These are phyloP conservation scores for Aspergillus unguis DNA, from an alignment of 2,329 filamentous ascomycete genomes.

Conservation along the genomic window DNA sequence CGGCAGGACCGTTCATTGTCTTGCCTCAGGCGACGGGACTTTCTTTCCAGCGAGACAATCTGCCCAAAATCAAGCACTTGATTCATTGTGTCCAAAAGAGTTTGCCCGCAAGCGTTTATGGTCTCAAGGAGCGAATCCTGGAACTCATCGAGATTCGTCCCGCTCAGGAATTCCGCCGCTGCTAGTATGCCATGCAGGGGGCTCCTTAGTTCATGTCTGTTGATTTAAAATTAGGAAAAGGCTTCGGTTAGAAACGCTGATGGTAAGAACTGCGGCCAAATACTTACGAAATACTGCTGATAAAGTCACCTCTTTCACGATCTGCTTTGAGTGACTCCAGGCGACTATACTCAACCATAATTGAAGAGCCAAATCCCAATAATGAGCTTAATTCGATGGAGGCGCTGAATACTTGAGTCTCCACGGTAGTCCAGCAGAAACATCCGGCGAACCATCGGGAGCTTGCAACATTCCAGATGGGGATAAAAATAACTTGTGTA, in stretches of 20 bases:
- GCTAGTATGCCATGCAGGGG: slow-evolving; percentile 44
- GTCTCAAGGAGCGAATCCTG: slow-evolving; percentile 40
- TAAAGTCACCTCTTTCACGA: slow-evolving; percentile 44
- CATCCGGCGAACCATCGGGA: slow-evolving; percentile 48
- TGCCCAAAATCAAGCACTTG: slow-evolving; percentile 52
- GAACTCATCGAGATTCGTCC: slow-evolving; percentile 38
- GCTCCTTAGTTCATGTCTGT: slow-evolving; percentile 41
- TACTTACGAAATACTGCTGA: slow-evolving; percentile 41
- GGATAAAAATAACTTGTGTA: slow-evolving; percentile 50
- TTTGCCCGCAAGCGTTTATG: slow-evolving; percentile 42
- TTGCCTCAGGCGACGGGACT: slow-evolving; percentile 34
- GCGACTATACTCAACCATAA: slow-evolving; percentile 44
- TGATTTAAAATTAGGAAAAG: background rate
- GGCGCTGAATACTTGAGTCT: slow-evolving; percentile 37
- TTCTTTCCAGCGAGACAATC: slow-evolving; percentile 43
- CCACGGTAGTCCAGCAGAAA: slow-evolving; percentile 43
- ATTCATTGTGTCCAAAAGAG: slow-evolving; percentile 44
- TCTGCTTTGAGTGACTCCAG: slow-evolving; percentile 43
- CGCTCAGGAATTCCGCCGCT: slow-evolving; percentile 41
- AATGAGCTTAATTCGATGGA: slow-evolving; percentile 41
- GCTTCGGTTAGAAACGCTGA: background rate
- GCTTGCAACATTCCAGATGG: slow-evolving; percentile 50
- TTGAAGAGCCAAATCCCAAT: slow-evolving; percentile 40
- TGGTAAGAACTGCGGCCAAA: background rate
- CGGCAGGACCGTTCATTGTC: slow-evolving; percentile 23